A percentile compares a stretch with the other conserved stretches of the same genome.
Conservation (phyloP, 2,329 filamentous ascomycete genomes). For the Verticillium zaregamsianum region DNA sequence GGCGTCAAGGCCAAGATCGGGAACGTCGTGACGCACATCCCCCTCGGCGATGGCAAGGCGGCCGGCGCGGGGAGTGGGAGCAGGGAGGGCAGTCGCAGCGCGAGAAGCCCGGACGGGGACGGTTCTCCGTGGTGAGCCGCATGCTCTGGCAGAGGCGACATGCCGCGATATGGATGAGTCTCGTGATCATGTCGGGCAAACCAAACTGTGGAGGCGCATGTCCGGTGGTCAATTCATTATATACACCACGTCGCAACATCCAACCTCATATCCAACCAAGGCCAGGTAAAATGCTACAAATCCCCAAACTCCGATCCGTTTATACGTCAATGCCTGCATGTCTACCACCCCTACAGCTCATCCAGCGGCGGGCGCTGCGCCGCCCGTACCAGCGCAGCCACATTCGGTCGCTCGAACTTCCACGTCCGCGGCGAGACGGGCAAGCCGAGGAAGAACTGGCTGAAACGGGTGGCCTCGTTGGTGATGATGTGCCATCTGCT, state of each 20-base stretch:
- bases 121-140: neutral
- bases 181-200: neutral
- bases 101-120: neutral
- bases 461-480: slow-evolving; percentile 41
- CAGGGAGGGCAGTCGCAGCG: neutral
- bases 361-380: slow-evolving; percentile 23
- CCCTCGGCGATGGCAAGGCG: slow-evolving; percentile 21
- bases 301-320: neutral
- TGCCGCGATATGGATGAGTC: too few relatives aligned
- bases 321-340: neutral
- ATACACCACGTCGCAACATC: neutral
- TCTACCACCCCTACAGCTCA: slow-evolving; percentile 36
- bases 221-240: neutral
- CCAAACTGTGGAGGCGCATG: neutral
- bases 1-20: slow-evolving; percentile 73
- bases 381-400: too few relatives aligned
- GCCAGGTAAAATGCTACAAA: neutral
- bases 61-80: neutral
- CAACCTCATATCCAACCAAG: neutral
- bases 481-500: slow-evolving; percentile 37
- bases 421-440: slow-evolving; percentile 46
- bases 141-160: too few relatives aligned
- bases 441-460: slow-evolving; percentile 48
- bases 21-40: slow-evolving; percentile 57
- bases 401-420: slow-evolving; percentile 36